Evolutionary conservation across 2,329 filamentous ascomycete species (phyloP), one percentile per base, ranked within the genome.

Genomic region (Talaromyces verruculosus): DNA sequence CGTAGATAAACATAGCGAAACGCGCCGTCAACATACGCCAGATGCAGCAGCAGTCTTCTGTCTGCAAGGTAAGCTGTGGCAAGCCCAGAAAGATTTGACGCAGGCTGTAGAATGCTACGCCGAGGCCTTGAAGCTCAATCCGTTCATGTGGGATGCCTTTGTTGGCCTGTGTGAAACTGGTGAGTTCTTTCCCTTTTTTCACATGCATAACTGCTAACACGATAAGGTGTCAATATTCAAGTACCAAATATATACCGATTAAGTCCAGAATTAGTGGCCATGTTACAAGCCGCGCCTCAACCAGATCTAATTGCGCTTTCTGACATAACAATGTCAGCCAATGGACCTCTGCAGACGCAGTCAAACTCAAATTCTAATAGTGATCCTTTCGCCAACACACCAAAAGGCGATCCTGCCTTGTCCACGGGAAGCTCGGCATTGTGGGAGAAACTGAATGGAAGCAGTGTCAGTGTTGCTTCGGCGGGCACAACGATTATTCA

Each of bases 91-190:
- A 68, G 87, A 97, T 71, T 85, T 91, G 72, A 91, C 91, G 73
- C 93, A 91, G 77, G 93, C 95, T 7, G 88, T 94, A 17, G 87
- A 91, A 70, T 92, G 88, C 76, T 98, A 95, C 75, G 92, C 96
- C 70, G 92, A 96, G 67, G 88, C 93, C 5, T 81, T 99, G 72
- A 96, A 93, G 79, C 78, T 89, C 64, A 99, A 98, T 73, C 93
- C 95, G 1, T 94, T 98, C 78, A 95, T 97, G 87, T 99, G 95
- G 95, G 95, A 99, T 82, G 93, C 94, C 0, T 98, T 98, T 73
- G 88, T 89, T 25, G 90, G 88, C 17, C 84, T 99, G 7, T 97
- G 93, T 75, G 93, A 97, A 74, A 91, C 87, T 51, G 88, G 87
- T 81, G 76, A 72, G 77, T 70, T 57, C 55, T 47, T 5, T 3